phyloP scores from a whole-genome alignment of 352 stramenopile species.

The Phytophthora niederhauseri region DNA sequence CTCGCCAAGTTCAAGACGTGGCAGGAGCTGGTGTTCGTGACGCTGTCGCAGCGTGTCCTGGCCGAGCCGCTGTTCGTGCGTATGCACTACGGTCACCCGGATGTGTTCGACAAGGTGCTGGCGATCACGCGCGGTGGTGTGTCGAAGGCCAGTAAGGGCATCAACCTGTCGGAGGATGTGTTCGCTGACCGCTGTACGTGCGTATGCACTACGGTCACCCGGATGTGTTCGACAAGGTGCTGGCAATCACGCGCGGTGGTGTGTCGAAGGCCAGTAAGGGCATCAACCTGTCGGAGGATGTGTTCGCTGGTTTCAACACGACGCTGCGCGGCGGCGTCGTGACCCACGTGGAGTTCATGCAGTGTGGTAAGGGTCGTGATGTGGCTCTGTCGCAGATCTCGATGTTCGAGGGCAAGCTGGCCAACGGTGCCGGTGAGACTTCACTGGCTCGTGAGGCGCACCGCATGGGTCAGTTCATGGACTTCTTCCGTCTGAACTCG shows the following conservation, averaged over 20 bases:
- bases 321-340: slow-evolving; percentile 78
- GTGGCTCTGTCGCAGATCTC: slow-evolving; percentile 87
- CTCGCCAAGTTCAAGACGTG: slow-evolving; percentile 88
- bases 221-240: slow-evolving; percentile 85
- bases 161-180: slow-evolving; percentile 89
- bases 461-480: slow-evolving; percentile 86
- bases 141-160: slow-evolving; percentile 83
- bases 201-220: slow-evolving; percentile 89
- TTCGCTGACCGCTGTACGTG: slow-evolving; percentile 73
- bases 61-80: slow-evolving; percentile 74
- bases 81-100: slow-evolving; percentile 87
- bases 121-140: slow-evolving; percentile 77
- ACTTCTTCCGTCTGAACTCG: slow-evolving; percentile 88
- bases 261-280: slow-evolving; percentile 84
- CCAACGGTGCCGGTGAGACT: slow-evolving; percentile 82
- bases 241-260: slow-evolving; percentile 75
- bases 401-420: slow-evolving; percentile 89
- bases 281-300: slow-evolving; percentile 88
- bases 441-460: slow-evolving; percentile 80
- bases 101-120: slow-evolving; percentile 86
- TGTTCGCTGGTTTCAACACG: slow-evolving; percentile 86
- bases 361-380: slow-evolving; percentile 87
- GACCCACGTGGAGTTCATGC: slow-evolving; percentile 88
- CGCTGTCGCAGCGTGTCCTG: slow-evolving; percentile 81
- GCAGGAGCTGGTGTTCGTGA: slow-evolving; percentile 88